Evolutionary conservation across 2,329 filamentous ascomycete genomes (phyloP).

Genomic region (Aspergillus transmontanensis): DNA sequence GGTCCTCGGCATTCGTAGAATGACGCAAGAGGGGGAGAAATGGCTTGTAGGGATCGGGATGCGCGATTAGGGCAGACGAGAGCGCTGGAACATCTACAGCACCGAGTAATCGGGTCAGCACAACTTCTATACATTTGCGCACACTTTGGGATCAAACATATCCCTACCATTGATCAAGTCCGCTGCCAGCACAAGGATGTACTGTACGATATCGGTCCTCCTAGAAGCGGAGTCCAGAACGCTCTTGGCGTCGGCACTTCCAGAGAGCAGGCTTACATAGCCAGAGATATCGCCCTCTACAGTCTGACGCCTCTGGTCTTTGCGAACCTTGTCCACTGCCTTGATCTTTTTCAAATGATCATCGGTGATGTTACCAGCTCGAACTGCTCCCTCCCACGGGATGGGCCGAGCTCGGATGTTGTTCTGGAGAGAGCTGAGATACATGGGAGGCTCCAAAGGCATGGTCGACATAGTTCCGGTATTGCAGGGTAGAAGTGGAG

Average conservation of each 20-base stretch:
- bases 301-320: constrained; percentile 81
- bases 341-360: constrained; percentile 94
- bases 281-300: constrained; percentile 78
- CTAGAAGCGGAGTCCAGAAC: constrained; percentile 84
- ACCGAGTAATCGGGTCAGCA: neutral
- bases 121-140: neutral
- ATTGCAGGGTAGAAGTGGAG: constrained; percentile 7
- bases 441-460: constrained; percentile 90
- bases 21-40: constrained; percentile 84
- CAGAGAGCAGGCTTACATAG: constrained; percentile 80
- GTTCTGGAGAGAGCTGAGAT: constrained; percentile 85
- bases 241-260: constrained; percentile 65
- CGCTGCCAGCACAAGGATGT: constrained; percentile 84
- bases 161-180: constrained; percentile 80
- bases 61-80: constrained; percentile 72
- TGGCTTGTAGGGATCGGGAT: constrained; percentile 71
- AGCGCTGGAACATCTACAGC: constrained; percentile 74
- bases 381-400: constrained; percentile 94
- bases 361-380: constrained; percentile 90
- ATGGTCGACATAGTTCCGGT: constrained; percentile 52
- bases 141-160: neutral
- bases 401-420: constrained; percentile 96
- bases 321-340: constrained; percentile 93
- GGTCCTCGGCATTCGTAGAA: constrained; percentile 79
- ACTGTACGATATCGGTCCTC: constrained; percentile 89